Percentiles rank a stretch among this genome's conserved stretches.
These are phyloP conservation scores for Biscogniauxia marginata DNA, from an alignment of 2,329 filamentous ascomycete genomes.

Conservation along the genomic window DNA sequence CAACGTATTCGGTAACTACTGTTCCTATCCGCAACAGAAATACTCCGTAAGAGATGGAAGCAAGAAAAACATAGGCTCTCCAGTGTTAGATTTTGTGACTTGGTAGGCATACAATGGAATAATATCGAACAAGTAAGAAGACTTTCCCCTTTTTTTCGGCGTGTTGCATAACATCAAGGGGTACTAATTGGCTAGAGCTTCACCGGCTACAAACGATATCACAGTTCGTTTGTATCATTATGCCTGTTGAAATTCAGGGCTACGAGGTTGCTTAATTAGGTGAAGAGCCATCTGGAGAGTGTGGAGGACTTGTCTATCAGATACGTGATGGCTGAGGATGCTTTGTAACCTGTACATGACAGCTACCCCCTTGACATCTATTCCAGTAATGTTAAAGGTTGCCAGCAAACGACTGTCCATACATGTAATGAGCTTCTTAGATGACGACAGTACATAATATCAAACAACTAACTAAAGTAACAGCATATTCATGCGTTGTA, in stretches of 20 bases:
- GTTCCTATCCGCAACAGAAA: slow-evolving; percentile 3
- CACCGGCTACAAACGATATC: slow-evolving; percentile 1
- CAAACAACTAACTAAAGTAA: neutral
- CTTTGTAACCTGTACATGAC: no score
- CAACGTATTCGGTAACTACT: neutral
- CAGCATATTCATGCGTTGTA: neutral
- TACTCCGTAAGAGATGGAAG: neutral
- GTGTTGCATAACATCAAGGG: neutral
- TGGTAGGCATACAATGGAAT: neutral
- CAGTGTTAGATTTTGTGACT: neutral
- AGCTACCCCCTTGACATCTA: no score
- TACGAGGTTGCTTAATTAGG: no score
- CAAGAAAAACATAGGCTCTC: neutral
- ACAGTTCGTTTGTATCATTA: neutral
- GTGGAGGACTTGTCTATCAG: no score
- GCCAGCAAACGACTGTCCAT: neutral
- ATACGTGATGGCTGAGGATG: no score
- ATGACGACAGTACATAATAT: neutral
- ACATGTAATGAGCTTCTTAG: neutral
- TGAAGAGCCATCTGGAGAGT: no score
- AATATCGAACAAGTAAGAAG: neutral
- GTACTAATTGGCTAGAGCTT: neutral
- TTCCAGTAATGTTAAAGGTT: no score
- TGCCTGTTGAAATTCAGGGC: no score
- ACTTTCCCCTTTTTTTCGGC: neutral